These are phyloP conservation scores for Nothophytophthora sp. DNA, from an alignment of 352 stramenopile genomes.

Conservation along the genomic window DNA sequence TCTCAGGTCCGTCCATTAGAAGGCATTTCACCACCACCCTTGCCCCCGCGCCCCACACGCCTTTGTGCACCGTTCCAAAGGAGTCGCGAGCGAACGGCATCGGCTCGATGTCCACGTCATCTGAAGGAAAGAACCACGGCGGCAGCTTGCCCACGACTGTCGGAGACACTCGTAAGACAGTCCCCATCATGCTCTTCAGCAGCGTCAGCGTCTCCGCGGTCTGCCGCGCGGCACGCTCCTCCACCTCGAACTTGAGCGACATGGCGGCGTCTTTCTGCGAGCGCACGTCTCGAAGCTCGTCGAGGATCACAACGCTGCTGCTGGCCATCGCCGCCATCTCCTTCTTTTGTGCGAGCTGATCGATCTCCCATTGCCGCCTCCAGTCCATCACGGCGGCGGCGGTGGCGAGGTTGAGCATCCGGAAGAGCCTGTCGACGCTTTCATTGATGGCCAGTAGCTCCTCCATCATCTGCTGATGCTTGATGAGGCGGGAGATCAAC, in stretches of 20 bases:
- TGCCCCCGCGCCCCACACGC: slow-evolving; percentile 7
- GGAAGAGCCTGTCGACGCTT: slow-evolving; percentile 22
- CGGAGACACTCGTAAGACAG: slow-evolving; percentile 2
- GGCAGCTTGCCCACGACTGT: slow-evolving; percentile 1
- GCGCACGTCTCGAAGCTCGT: slow-evolving; percentile 1
- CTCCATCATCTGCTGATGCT: slow-evolving; percentile 13
- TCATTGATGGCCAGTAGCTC: slow-evolving; percentile 14
- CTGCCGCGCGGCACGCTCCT: neutral
- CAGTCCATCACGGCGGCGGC: slow-evolving; percentile 12
- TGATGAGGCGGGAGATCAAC: neutral
- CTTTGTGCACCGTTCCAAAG: slow-evolving; percentile 12
- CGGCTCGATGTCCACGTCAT: slow-evolving; percentile 10
- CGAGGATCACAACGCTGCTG: neutral
- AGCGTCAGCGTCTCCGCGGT: neutral
- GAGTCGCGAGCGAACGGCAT: slow-evolving; percentile 9
- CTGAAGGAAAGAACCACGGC: slow-evolving; percentile 6
- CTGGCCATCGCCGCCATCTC: neutral
- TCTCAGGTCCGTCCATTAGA: neutral
- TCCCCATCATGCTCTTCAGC: neutral
- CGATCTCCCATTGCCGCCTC: slow-evolving; percentile 15
- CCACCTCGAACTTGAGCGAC: neutral
- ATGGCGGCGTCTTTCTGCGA: neutral
- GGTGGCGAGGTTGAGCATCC: slow-evolving; percentile 19
- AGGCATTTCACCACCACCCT: slow-evolving; percentile 31
- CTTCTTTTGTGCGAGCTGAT: slow-evolving; percentile 1